A percentile compares a stretch with the other conserved stretches of the same genome.
Conservation (phyloP, 2,329 filamentous ascomycete genomes). For the Fusarium setosum region DNA sequence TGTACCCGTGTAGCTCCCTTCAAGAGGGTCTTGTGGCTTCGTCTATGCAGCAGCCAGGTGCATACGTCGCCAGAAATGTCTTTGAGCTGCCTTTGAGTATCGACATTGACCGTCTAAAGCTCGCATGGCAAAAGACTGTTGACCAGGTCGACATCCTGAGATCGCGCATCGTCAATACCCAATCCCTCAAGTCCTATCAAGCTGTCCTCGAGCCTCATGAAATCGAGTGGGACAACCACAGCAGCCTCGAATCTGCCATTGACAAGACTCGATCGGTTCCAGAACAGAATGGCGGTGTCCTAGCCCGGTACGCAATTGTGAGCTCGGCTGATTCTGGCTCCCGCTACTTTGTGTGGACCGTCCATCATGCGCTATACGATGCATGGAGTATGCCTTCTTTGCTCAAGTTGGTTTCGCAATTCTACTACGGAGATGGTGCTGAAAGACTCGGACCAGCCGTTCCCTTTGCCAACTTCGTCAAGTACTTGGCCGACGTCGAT, state of each 20-base stretch:
- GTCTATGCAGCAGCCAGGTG: constrained; percentile 27
- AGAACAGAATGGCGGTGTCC: constrained; percentile 21
- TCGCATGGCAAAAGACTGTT: constrained; percentile 36
- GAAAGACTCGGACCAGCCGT: not conserved
- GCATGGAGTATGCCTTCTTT: constrained; percentile 38
- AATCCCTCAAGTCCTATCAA: constrained; percentile 31
- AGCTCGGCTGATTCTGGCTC: not conserved
- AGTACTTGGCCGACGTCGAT: constrained; percentile 18
- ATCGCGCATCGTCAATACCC: constrained; percentile 36
- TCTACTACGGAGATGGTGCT: not conserved
- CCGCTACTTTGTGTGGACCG: constrained; percentile 29
- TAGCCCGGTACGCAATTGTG: constrained; percentile 21
- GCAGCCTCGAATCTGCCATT: not conserved
- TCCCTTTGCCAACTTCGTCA: constrained; percentile 28
- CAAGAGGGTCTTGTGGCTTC: constrained; percentile 35
- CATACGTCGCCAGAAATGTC: constrained; percentile 35
- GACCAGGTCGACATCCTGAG: constrained; percentile 36
- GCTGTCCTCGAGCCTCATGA: constrained; percentile 15
- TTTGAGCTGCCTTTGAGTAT: constrained; percentile 24
- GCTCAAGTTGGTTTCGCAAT: constrained; percentile 11
- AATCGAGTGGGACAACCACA: constrained; percentile 19
- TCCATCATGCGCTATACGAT: constrained; percentile 38
- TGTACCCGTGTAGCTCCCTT: constrained; percentile 30
- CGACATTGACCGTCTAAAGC: constrained; percentile 17
- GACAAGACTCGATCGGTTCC: not conserved